Conservation (phyloP, 2,329 filamentous ascomycete genomes). For the Lecanosticta acicola region DNA sequence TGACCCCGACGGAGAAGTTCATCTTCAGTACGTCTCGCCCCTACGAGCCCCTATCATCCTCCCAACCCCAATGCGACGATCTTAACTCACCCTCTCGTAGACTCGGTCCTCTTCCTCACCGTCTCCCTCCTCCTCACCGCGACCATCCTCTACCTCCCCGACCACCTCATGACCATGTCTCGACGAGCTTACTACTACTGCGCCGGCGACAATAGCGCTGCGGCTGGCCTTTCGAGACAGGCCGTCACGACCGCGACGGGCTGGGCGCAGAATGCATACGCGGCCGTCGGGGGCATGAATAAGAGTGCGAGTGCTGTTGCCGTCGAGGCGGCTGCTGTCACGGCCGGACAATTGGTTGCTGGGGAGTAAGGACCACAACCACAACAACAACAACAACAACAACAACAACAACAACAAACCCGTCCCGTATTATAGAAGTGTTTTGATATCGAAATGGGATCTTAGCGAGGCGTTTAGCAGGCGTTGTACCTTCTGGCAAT, state of each 20-base stretch:
- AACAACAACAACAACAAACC: no score
- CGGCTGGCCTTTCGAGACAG: conserved; percentile 11
- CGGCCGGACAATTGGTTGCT: conserved; percentile 5
- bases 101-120: conserved; percentile 86
- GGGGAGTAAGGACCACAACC: conserved; percentile 1
- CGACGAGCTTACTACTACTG: conserved; percentile 92
- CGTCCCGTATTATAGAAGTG: no score
- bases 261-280: conserved; percentile 21
- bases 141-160: conserved; percentile 84
- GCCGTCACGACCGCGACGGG: conserved; percentile 20
- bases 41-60: not conserved
- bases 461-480: no score
- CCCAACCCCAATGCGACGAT: no score
- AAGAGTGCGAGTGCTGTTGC: conserved; percentile 8
- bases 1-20: conserved; percentile 92
- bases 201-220: conserved; percentile 57
- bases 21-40: conserved; percentile 72
- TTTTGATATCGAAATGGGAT: no score
- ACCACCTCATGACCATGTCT: conserved; percentile 77
- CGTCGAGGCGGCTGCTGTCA: conserved; percentile 14
- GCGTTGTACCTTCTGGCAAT: no score
- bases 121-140: conserved; percentile 81
- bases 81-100: conserved; percentile 49
- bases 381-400: no score
- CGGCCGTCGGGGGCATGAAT: conserved; percentile 20